A percentile compares a stretch with the other conserved stretches of the same genome.
Evolutionary conservation across 257 asterid species (phyloP).

Genomic region (Solanum gandarillasii): DNA sequence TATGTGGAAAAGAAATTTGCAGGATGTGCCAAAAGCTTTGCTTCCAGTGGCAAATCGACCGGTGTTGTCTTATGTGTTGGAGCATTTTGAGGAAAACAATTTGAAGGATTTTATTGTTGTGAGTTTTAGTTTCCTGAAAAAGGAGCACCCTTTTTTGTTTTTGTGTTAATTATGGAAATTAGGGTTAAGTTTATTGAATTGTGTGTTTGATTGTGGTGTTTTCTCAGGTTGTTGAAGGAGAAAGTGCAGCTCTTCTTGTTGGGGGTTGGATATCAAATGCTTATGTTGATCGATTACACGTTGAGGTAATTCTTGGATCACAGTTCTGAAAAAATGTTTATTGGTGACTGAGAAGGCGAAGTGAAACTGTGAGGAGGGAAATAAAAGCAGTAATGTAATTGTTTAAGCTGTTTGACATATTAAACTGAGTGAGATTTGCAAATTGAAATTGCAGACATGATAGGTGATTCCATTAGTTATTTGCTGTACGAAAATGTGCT

Average conservation of each 20-base stretch:
- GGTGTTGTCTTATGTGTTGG: slow-evolving; percentile 68
- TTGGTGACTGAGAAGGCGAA: background rate
- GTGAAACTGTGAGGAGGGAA: background rate
- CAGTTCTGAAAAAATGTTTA: background rate
- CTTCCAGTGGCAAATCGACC: slow-evolving; percentile 88
- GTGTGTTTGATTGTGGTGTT: background rate
- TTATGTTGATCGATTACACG: slow-evolving; percentile 73
- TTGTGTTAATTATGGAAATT: background rate
- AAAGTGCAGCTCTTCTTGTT: slow-evolving; percentile 67
- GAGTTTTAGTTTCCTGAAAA: background rate
- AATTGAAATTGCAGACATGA: background rate
- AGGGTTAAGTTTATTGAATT: slow-evolving; percentile 5
- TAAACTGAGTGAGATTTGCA: background rate
- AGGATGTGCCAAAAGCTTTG: slow-evolving; percentile 89
- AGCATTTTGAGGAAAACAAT: slow-evolving; percentile 75
- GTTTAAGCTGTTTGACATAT: background rate
- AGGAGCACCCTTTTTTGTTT: background rate
- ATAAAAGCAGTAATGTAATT: background rate
- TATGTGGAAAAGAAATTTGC: slow-evolving; percentile 1
- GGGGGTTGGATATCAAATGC: slow-evolving; percentile 84
- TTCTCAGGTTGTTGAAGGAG: slow-evolving; percentile 83
- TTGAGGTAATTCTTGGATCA: slow-evolving; percentile 45
- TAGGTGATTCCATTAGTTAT: background rate
- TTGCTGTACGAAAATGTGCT: background rate
- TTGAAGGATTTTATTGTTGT: slow-evolving; percentile 75